phyloP scores from a whole-genome alignment of 75 land plant genomes.

The Chamaecyparis obtusa region DNA sequence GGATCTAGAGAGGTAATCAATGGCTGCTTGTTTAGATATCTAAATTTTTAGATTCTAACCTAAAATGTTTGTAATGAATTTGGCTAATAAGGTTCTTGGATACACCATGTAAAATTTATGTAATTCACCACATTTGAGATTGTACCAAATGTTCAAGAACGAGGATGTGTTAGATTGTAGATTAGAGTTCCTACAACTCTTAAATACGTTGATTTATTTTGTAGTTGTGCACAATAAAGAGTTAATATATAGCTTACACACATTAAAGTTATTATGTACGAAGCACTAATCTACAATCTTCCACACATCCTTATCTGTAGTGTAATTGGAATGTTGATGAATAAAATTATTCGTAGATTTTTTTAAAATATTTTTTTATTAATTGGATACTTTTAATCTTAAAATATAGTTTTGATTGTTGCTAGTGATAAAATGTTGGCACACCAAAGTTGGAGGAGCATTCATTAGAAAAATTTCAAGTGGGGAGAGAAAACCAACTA shows the following conservation, averaged over 20 bases:
- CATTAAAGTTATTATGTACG: not conserved
- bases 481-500: slow-evolving; percentile 93
- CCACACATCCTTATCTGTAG: not conserved
- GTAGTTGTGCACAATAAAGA: too few species aligned
- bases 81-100: not conserved
- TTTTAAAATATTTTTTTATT: too few species aligned
- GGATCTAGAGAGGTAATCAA: slow-evolving; percentile 72
- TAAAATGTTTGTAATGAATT: not conserved
- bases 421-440: slow-evolving; percentile 56
- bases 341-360: not conserved
- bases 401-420: not conserved
- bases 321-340: not conserved
- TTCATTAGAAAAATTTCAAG: slow-evolving; percentile 90
- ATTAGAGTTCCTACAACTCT: too few species aligned
- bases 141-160: not conserved
- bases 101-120: not conserved
- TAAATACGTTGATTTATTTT: too few species aligned
- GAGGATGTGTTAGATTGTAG: too few species aligned
- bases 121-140: not conserved
- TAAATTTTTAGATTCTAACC: not conserved
- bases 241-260: too few species aligned
- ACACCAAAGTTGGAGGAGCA: slow-evolving; percentile 84
- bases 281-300: not conserved
- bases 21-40: not conserved
- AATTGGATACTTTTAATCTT: not conserved